These are phyloP conservation scores for Stagonosporopsis vannaccii DNA, from an alignment of 2,329 filamentous ascomycete genomes.

Conservation along the genomic window DNA sequence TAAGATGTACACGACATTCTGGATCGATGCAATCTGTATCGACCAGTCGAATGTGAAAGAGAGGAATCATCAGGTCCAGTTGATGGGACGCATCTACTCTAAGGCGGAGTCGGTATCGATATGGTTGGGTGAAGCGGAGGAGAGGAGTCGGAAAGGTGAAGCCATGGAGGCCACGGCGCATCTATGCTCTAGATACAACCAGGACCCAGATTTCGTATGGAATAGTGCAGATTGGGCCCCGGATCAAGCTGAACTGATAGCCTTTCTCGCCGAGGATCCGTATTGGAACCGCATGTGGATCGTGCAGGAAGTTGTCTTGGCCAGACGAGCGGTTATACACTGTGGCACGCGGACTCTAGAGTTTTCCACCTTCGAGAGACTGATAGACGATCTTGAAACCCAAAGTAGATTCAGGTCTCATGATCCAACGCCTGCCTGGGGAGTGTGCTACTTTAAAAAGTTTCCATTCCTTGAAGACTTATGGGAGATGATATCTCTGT, in stretches of 20 bases:
- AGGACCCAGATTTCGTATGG: background rate
- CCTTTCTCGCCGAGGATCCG: background rate
- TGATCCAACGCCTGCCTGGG: no score
- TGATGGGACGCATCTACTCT: constrained; percentile 24
- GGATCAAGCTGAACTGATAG: background rate
- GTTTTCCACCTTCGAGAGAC: no score
- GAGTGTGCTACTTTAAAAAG: no score
- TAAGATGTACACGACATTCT: constrained; percentile 16
- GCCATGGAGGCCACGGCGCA: background rate
- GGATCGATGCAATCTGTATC: constrained; percentile 10
- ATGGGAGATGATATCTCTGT: no score
- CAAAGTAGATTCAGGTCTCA: no score
- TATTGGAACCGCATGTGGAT: background rate
- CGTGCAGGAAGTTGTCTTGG: background rate
- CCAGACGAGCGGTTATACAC: background rate
- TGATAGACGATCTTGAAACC: no score
- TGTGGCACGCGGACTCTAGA: no score
- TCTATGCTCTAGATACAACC: no score
- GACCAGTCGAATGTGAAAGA: constrained; percentile 22
- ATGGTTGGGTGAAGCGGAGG: constrained; percentile 23
- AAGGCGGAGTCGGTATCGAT: constrained; percentile 13
- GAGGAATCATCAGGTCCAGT: constrained; percentile 21
- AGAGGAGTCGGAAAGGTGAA: background rate
- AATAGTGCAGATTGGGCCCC: background rate
- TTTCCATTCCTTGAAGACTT: no score